These are phyloP conservation scores for Rhodotorula sp. DNA, from an alignment of 1,284 basidiomycete genomes.

Conservation along the genomic window DNA sequence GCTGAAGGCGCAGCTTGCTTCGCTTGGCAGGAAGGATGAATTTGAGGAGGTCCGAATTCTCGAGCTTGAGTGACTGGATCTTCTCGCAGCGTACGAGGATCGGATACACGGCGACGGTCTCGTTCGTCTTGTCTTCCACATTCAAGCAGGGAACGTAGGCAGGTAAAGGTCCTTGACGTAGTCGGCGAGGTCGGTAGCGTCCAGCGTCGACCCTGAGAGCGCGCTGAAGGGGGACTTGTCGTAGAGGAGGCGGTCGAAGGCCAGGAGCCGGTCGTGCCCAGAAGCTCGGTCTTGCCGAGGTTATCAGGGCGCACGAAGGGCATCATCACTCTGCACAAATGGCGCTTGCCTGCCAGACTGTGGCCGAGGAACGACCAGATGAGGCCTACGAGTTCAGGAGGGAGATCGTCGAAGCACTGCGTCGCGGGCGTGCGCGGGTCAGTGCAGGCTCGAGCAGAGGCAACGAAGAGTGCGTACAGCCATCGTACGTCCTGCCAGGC, in stretches of 20 bases:
- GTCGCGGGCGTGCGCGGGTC: not conserved
- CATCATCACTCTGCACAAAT: not conserved
- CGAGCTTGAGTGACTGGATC: not conserved
- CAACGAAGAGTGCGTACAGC: not conserved
- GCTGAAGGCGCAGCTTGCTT: not conserved
- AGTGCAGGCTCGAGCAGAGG: not conserved
- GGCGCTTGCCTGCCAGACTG: not conserved
- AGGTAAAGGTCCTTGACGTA: too few species aligned
- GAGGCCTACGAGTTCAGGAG: not conserved
- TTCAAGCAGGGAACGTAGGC: too few species aligned
- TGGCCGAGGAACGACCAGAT: not conserved
- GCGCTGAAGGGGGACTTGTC: not conserved
- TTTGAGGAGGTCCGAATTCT: too few species aligned
- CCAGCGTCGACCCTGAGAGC: not conserved
- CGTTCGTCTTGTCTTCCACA: not conserved
- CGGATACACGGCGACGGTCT: not conserved
- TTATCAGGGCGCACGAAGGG: not conserved
- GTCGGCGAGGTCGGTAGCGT: too few species aligned
- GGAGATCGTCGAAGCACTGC: not conserved
- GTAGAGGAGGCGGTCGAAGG: not conserved
- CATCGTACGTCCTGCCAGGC: not conserved
- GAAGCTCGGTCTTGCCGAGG: not conserved
- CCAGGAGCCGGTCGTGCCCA: rapidly evolving
- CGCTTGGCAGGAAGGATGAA: not conserved
- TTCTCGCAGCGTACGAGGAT: not conserved